Evolutionary conservation across 495 filamentous ascomycete species (phyloP), one percentile per base, ranked within the genome.

Genomic region (Trichoderma erinaceum): DNA sequence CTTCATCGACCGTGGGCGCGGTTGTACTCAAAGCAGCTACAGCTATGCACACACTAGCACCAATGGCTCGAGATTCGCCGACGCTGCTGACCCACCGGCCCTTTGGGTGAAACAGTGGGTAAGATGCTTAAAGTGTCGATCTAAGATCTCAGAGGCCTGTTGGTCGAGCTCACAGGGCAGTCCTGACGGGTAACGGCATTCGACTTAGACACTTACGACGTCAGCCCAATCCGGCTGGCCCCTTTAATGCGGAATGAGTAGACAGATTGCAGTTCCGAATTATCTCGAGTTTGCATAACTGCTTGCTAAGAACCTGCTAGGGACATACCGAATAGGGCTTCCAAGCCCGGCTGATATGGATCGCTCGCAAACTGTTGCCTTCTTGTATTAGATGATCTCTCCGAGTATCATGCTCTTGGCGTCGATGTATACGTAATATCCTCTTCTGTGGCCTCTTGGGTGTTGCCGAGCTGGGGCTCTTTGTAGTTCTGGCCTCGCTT

Each of bases 341-440:
- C 8, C 23, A 61, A 29, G 56, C 56, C 35, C 56, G 56, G 16
- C 56, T 13, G 56, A 61, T 27, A 13, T 25, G 56, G 27, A 48
- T n/a, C n/a, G 44, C 13, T 61, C 56, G 56, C 56, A 61, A 61
- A 61, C 56, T 61, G 25, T 61, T 61, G 56, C 56, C 56, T 25
- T n/a, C 21, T 48, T 21, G n/a, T 56, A n/a, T 25, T 56, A 11
- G 18, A 21, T 25, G 3, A 11, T 56, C 1, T n/a, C 50, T 32
- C 27, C 48, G 48, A 52, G 16, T 25, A 52, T 5, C 8, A 21
- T 18, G 18, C 5, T 21, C 48, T 10, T 52, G 8, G 48, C 18
- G 16, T n/a, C 4, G n/a, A 18, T 10, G 35, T 38, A 38, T 23
- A 52, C 4, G 16, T 52, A 23, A n/a, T n/a, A 1, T 3, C 7